A percentile compares a stretch with the other conserved stretches of the same genome.
Evolutionary conservation across 805 yeast species (phyloP).

Genomic region (Candida peoriensis): DNA sequence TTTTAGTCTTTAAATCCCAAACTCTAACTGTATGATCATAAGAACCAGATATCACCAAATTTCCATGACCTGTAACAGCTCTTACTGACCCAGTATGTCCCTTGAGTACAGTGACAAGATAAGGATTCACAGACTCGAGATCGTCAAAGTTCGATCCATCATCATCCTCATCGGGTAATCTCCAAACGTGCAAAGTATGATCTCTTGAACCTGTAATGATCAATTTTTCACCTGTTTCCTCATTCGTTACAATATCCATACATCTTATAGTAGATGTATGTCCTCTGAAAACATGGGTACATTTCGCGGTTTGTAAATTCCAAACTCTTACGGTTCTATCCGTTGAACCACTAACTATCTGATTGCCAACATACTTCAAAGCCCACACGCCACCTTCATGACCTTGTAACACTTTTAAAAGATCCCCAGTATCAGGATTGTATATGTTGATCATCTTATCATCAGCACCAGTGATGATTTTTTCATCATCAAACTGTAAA

Average conservation of each 20-base stretch:
- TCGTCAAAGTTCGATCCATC: constrained; percentile 29
- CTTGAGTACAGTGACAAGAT: constrained; percentile 57
- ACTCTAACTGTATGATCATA: constrained; percentile 88
- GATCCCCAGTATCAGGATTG: constrained; percentile 66
- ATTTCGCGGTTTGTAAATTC: constrained; percentile 79
- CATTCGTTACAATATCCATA: constrained; percentile 71
- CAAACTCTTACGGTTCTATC: constrained; percentile 92
- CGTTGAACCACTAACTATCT: constrained; percentile 89
- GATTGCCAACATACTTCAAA: constrained; percentile 75
- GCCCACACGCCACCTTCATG: constrained; percentile 99
- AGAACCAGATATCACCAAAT: constrained; percentile 80
- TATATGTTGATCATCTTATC: constrained; percentile 78
- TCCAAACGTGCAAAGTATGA: constrained; percentile 79
- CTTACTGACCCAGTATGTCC: constrained; percentile 84
- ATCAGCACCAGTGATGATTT: constrained; percentile 89
- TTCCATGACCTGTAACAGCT: constrained; percentile 81
- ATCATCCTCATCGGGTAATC: constrained; percentile 48
- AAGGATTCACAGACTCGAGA: constrained; percentile 42
- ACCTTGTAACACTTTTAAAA: constrained; percentile 61
- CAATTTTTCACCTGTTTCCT: constrained; percentile 60
- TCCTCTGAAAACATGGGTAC: constrained; percentile 89
- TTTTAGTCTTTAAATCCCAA: constrained; percentile 79
- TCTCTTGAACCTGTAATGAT: constrained; percentile 90
- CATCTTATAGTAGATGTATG: constrained; percentile 93
- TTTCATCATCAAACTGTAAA: constrained; percentile 85